These are phyloP conservation scores for Cystofilobasidium macerans DNA, from an alignment of 768 basidiomycete genomes.

Conservation along the genomic window DNA sequence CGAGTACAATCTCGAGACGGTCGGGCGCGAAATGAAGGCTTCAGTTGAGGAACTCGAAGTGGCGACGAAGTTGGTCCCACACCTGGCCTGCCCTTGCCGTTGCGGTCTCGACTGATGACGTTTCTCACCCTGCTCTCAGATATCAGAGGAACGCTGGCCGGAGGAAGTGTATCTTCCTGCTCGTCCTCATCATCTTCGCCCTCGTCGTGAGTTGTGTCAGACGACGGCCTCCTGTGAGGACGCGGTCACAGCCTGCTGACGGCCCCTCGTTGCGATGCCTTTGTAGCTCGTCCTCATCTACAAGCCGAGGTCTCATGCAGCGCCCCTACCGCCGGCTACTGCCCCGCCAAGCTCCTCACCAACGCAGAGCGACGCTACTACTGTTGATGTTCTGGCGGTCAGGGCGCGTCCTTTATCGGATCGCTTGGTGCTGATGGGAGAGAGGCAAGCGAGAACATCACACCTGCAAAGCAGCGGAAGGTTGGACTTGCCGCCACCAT, in stretches of 20 bases:
- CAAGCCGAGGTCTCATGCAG: slow-evolving; percentile 56
- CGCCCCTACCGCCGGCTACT: neutral
- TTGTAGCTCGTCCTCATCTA: slow-evolving; percentile 63
- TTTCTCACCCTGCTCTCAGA: slow-evolving; percentile 44
- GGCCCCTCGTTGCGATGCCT: too few relatives aligned
- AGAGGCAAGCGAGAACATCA: too few relatives aligned
- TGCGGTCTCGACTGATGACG: neutral
- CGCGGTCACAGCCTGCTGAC: neutral
- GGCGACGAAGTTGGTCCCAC: slow-evolving; percentile 58
- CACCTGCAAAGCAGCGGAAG: too few relatives aligned
- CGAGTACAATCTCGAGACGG: slow-evolving; percentile 94
- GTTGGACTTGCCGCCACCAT: too few relatives aligned
- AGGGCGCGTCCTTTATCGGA: too few relatives aligned
- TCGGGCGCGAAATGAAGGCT: slow-evolving; percentile 65
- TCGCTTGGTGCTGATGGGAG: too few relatives aligned
- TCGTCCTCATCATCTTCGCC: slow-evolving; percentile 78
- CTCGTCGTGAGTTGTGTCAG: slow-evolving; percentile 45
- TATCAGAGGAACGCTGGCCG: slow-evolving; percentile 91
- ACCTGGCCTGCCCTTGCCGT: neutral
- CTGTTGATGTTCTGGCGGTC: too few relatives aligned
- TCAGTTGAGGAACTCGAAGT: slow-evolving; percentile 73
- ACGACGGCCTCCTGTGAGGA: too few relatives aligned
- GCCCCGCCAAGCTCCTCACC: slow-evolving; percentile 1
- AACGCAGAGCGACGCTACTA: too few relatives aligned
- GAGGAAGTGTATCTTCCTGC: slow-evolving; percentile 82